Conservation (phyloP, 305 asterid genomes). For the Rubia peregrina region DNA sequence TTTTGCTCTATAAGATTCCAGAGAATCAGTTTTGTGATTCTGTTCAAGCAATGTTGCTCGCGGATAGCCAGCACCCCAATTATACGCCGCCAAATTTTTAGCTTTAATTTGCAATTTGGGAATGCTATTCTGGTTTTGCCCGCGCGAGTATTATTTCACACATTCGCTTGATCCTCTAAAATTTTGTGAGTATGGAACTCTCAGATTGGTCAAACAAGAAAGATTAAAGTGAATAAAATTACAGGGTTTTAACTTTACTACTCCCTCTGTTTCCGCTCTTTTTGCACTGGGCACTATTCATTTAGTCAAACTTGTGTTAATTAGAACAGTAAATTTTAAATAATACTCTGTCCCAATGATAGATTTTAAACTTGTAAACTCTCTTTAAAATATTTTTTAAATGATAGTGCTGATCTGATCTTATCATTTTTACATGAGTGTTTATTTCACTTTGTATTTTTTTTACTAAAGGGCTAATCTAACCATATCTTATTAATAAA, state of each 20-base stretch:
- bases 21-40: constrained; percentile 18
- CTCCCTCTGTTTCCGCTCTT: too few relatives aligned
- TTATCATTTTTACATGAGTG: too few relatives aligned
- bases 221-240: not conserved
- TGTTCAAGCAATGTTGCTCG: constrained; percentile 11
- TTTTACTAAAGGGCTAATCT: too few relatives aligned
- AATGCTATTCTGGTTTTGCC: constrained; percentile 4
- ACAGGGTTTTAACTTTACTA: not conserved
- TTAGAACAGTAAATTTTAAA: too few relatives aligned
- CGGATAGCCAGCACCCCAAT: constrained; percentile 5
- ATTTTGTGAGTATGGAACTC: not conserved
- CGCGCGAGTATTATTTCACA: not conserved
- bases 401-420: too few relatives aligned
- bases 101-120: constrained; percentile 3
- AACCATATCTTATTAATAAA: too few relatives aligned
- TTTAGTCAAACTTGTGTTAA: too few relatives aligned
- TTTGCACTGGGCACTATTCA: too few relatives aligned
- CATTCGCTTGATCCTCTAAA: not conserved
- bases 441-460: too few relatives aligned
- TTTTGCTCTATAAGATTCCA: constrained; percentile 11
- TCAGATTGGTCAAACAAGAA: not conserved
- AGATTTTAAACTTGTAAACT: too few relatives aligned
- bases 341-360: too few relatives aligned
- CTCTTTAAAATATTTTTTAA: too few relatives aligned
- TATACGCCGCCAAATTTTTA: constrained; percentile 6